Base-by-base conservation (phyloP, 345 rosid species). In the Syzygium oleosum region DNA sequence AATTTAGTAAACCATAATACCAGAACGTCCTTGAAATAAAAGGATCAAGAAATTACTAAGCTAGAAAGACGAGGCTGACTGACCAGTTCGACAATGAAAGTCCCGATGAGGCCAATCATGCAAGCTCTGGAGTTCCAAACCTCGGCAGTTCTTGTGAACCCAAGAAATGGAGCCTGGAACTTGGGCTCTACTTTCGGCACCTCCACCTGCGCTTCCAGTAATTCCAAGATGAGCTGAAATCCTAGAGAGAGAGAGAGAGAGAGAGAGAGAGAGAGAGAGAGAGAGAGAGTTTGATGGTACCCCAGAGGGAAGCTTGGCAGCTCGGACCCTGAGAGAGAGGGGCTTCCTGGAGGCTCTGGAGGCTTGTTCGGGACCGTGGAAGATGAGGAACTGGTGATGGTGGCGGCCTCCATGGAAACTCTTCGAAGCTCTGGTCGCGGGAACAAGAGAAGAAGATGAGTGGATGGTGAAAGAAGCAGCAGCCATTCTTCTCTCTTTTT, bases 51-150 rank as follows among this genome's bases (percentile, higher is more conserved):
- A 58, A 58, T 13, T 25, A 58, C 6, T 25, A 58, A 25, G 65
- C 65, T 58, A 84, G 85, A 29, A 31, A 53, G 25, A 29, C 19
- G 34, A 68, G 43, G 12, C 38, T 86, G 52, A 8, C 38, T 87
- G 94, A 97, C 98, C 92, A 95, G 90, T 90, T 97, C 98, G 23
- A 93, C 93, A 52, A 97, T 91, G 92, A 94, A 96, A 68, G 86
- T 85, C 25, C 96, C 97, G 15, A 95, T 89, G 87, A 97, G 92
- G 84, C 98, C 98, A 89, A 95, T 94, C 97, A 97, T 97, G 87
- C 98, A 96, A 87, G 98, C 98, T 90, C 97, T 94, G n/a, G 98
- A 96, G 88, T 97, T 97, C 98, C 97, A 96, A 90, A 89, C 90
- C 90, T 96, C 97, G 53, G 97, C 99, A 22, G 97, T 93, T 88